Evolutionary conservation across 1,139 yeast species (phyloP).

Genomic region (Pichia norvegensis): DNA sequence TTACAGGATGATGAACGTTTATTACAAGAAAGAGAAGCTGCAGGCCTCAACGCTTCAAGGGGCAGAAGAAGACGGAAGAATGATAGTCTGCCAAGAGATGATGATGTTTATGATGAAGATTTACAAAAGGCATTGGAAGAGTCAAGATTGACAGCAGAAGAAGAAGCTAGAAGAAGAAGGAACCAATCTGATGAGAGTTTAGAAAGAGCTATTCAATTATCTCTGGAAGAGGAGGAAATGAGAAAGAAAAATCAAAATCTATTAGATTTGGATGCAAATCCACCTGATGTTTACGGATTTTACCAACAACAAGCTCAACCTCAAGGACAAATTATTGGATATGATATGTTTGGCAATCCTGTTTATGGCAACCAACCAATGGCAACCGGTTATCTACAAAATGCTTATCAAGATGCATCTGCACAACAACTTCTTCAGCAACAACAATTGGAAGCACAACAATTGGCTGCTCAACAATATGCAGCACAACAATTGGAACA

Average conservation of each 20-base stretch:
- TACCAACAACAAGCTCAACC: conserved; percentile 23
- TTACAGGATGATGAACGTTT: conserved; percentile 80
- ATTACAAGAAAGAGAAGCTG: conserved; percentile 58
- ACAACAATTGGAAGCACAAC: conserved; percentile 27
- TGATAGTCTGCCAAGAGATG: conserved; percentile 12
- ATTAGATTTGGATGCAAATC: conserved; percentile 44
- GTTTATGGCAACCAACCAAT: conserved; percentile 41
- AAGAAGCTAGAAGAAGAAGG: conserved; percentile 60
- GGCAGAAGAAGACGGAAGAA: conserved; percentile 18
- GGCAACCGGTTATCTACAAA: conserved; percentile 41
- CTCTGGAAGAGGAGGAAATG: conserved; percentile 84
- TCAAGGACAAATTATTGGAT: conserved; percentile 30
- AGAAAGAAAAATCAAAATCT: conserved; percentile 47
- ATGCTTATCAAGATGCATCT: conserved; percentile 30
- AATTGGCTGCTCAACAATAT: conserved; percentile 17
- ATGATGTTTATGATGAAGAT: conserved; percentile 64
- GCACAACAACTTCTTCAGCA: conserved; percentile 28
- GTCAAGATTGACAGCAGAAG: conserved; percentile 76
- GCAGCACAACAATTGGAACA: conserved; percentile 2
- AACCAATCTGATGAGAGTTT: conserved; percentile 60
- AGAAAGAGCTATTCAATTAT: conserved; percentile 71
- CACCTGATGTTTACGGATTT: conserved; percentile 25
- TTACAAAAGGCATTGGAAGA: conserved; percentile 77
- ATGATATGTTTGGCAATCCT: conserved; percentile 78
- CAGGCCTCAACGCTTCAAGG: conserved; percentile 29